Conservation (phyloP, 495 filamentous ascomycete species). For the Darksidea phi region DNA sequence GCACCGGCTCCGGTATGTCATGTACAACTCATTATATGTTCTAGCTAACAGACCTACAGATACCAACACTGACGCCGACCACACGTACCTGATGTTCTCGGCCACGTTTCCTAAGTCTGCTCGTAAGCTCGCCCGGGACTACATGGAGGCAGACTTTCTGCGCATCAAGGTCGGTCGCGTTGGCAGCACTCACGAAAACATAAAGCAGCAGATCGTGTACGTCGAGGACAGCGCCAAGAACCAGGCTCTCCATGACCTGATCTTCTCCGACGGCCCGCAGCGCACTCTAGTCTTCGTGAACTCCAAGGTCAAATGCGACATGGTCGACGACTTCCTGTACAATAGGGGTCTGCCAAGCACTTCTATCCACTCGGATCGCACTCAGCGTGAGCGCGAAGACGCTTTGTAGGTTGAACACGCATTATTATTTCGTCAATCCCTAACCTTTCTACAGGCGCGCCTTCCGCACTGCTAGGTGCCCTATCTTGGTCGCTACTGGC, state of each 20-base stretch:
- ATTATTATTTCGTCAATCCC: slow-evolving; percentile 25
- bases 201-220: slow-evolving; percentile 70
- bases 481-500: slow-evolving; percentile 81
- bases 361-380: slow-evolving; percentile 83
- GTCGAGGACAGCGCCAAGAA: slow-evolving; percentile 64
- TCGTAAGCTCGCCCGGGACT: slow-evolving; percentile 71
- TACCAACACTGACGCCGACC: slow-evolving; percentile 74
- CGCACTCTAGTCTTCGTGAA: slow-evolving; percentile 95
- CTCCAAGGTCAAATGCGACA: slow-evolving; percentile 68
- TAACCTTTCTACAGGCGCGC: slow-evolving; percentile 54
- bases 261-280: slow-evolving; percentile 63
- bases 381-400: slow-evolving; percentile 90
- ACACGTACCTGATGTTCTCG: slow-evolving; percentile 89
- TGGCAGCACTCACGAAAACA: slow-evolving; percentile 74
- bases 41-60: slow-evolving; percentile 37
- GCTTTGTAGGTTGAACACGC: slow-evolving; percentile 60
- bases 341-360: slow-evolving; percentile 75
- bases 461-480: slow-evolving; percentile 70
- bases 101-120: slow-evolving; percentile 82
- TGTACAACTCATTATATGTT: slow-evolving; percentile 13
- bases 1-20: slow-evolving; percentile 60
- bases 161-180: slow-evolving; percentile 82
- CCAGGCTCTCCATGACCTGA: slow-evolving; percentile 67
- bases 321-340: slow-evolving; percentile 83
- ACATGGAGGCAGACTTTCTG: slow-evolving; percentile 68